These are phyloP conservation scores for Ophiostoma populinum DNA, from an alignment of 2,329 filamentous ascomycete genomes.

Conservation along the genomic window DNA sequence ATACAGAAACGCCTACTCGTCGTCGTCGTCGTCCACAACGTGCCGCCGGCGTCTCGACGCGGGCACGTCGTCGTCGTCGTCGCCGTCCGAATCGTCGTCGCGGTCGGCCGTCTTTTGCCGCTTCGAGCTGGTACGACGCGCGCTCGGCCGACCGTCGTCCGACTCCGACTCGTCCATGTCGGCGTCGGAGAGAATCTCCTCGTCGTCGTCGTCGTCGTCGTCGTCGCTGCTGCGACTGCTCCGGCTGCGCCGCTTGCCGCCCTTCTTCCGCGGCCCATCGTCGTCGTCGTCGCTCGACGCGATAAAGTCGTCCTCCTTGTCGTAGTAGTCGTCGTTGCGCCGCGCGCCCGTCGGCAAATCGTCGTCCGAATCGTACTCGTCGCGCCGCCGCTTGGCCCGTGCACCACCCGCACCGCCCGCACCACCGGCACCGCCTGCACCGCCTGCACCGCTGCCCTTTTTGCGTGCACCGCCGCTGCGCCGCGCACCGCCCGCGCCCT, in stretches of 20 bases:
- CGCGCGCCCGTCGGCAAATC: slow-evolving; percentile 44
- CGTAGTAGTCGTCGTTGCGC: slow-evolving; percentile 63
- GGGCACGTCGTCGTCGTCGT: slow-evolving; percentile 31
- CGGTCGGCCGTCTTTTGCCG: slow-evolving; percentile 32
- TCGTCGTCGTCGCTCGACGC: slow-evolving; percentile 57
- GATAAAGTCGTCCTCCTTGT: slow-evolving; percentile 64
- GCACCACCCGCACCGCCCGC: no score
- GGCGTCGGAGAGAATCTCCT: slow-evolving; percentile 38
- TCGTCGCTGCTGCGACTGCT: slow-evolving; percentile 41
- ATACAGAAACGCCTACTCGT: slow-evolving; percentile 17
- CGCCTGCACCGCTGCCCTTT: slow-evolving; percentile 32
- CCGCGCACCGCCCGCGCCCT: slow-evolving; percentile 28
- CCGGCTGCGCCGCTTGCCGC: no score
- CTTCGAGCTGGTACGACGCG: slow-evolving; percentile 28
- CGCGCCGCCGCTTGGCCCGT: slow-evolving; percentile 34
- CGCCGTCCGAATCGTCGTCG: slow-evolving; percentile 31
- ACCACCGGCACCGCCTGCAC: slow-evolving; percentile 32
- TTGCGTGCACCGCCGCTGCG: slow-evolving; percentile 21
- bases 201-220: slow-evolving; percentile 34
- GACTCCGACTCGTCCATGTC: slow-evolving; percentile 33
- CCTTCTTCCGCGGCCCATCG: slow-evolving; percentile 32
- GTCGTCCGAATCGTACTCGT: slow-evolving; percentile 64
- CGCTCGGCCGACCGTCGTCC: slow-evolving; percentile 40
- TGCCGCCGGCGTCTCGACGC: slow-evolving; percentile 32
- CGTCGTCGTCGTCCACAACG: slow-evolving; percentile 44